phyloP scores from a whole-genome alignment of 306 rosid species.

The Rubus idaeus region DNA sequence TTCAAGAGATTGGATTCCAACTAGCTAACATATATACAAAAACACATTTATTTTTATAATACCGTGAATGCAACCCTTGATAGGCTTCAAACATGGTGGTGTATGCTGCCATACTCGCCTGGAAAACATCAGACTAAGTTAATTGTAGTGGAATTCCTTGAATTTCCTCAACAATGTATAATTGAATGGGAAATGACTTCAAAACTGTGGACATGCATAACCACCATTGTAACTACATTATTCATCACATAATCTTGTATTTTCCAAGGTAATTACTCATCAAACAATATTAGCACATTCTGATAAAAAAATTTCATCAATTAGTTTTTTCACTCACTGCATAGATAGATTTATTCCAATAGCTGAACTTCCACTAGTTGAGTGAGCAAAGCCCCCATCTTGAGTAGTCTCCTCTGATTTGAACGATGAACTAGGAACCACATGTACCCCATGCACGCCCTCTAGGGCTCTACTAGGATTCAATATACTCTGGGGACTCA shows the following conservation, averaged over 20 bases:
- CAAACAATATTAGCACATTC: not conserved
- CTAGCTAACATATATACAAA: slow-evolving; percentile 6
- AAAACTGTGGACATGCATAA: not conserved
- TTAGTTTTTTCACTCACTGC: slow-evolving; percentile 71
- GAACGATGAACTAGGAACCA: slow-evolving; percentile 60
- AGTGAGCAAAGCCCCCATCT: slow-evolving; percentile 36
- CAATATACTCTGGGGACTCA: slow-evolving; percentile 46
- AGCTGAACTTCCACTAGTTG: slow-evolving; percentile 42
- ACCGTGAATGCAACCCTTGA: slow-evolving; percentile 69
- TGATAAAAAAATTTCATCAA: not conserved
- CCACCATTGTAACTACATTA: not conserved
- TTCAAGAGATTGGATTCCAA: slow-evolving; percentile 11
- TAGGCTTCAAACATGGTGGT: slow-evolving; percentile 79
- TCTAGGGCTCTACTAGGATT: slow-evolving; percentile 56
- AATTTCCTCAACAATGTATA: not conserved
- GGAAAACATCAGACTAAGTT: slow-evolving; percentile 34
- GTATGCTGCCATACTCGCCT: slow-evolving; percentile 81
- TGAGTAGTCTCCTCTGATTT: slow-evolving; percentile 47
- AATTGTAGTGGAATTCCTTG: slow-evolving; percentile 12
- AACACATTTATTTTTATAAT: slow-evolving; percentile 19
- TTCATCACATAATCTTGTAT: not conserved
- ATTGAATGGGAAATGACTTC: not conserved
- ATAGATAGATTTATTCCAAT: slow-evolving; percentile 49
- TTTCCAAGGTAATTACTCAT: not conserved
- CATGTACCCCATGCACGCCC: slow-evolving; percentile 75